Evolutionary conservation across 108 stramenopile genomes (phyloP), one percentile per base, ranked within the genome.

Genomic region (Fragilaria crotonensis): DNA sequence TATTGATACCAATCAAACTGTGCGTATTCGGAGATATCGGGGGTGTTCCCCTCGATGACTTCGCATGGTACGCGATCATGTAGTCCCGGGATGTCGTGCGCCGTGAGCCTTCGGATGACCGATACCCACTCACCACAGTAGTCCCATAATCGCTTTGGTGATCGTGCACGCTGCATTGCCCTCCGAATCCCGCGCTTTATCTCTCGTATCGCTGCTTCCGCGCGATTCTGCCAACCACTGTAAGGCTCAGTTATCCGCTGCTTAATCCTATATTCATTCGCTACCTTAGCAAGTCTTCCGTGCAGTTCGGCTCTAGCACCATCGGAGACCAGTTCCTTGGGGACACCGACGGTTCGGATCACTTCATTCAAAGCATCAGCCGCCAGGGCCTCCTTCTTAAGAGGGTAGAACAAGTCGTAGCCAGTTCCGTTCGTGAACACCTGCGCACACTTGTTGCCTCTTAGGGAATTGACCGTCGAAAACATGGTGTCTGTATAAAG

Each of bases 1-100:
- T n/a, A n/a, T n/a, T n/a, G 66, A 47, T 67, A 79, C 26, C 63
- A 79, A 1, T 28, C 62, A 45, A 79, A 79, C 26, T 79, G 70
- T 0, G 67, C 25, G 29, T 48, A 64, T 33, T 78, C 69, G 1
- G 69, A 63, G 2, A 78, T 71, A 52, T 78, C 77, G 0, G 65
- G 62, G 0, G 78, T 72, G n/a, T n/a, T n/a, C n/a, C n/a, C n/a
- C n/a, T n/a, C n/a, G n/a, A n/a, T n/a, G n/a, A n/a, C n/a, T n/a
- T n/a, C n/a, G n/a, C n/a, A n/a, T n/a, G n/a, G n/a, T n/a, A n/a
- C n/a, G n/a, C n/a, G n/a, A n/a, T n/a, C n/a, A n/a, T n/a, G n/a
- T n/a, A n/a, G n/a, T n/a, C n/a, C n/a, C n/a, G n/a, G n/a, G n/a
- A n/a, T n/a, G n/a, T n/a, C n/a, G n/a, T 11, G 3, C 28, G 45